Conservation (phyloP, 2,329 filamentous ascomycete genomes). For the Sclerotinia trifoliorum region DNA sequence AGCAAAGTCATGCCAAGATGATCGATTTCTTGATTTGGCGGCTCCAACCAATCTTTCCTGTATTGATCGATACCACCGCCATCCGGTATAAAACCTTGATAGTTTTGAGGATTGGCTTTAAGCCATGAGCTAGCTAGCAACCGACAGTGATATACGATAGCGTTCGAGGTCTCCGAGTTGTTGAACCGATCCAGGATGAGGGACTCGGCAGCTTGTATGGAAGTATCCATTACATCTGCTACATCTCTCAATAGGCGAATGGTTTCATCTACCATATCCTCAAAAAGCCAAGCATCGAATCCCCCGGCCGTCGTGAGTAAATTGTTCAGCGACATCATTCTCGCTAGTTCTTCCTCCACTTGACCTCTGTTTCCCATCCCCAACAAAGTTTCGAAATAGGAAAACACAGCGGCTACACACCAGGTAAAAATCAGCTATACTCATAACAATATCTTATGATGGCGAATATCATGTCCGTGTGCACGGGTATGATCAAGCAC, state of each 20-base stretch:
- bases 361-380: conserved; percentile 62
- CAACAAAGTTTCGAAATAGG: conserved; percentile 85
- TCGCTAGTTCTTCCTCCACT: conserved; percentile 67
- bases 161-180: conserved; percentile 61
- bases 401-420: conserved; percentile 77
- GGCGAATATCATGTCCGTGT: conserved; percentile 19
- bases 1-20: conserved; percentile 80
- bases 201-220: conserved; percentile 50
- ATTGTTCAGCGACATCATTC: conserved; percentile 69
- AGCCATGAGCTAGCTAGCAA: conserved; percentile 83
- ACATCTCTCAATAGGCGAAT: conserved; percentile 66
- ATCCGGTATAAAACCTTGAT: conserved; percentile 68
- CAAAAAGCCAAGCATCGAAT: conserved; percentile 67
- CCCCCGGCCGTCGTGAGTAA: conserved; percentile 71
- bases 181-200: conserved; percentile 70
- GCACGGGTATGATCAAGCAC: conserved; percentile 22
- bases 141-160: conserved; percentile 82
- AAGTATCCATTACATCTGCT: conserved; percentile 51
- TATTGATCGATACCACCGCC: conserved; percentile 62
- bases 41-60: conserved; percentile 68
- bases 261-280: conserved; percentile 80
- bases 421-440: conserved; percentile 28
- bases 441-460: conserved; percentile 4
- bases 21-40: conserved; percentile 80
- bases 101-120: conserved; percentile 68